phyloP scores from a whole-genome alignment of 208 protist genomes.

The Acanthamoeba triangularis region DNA sequence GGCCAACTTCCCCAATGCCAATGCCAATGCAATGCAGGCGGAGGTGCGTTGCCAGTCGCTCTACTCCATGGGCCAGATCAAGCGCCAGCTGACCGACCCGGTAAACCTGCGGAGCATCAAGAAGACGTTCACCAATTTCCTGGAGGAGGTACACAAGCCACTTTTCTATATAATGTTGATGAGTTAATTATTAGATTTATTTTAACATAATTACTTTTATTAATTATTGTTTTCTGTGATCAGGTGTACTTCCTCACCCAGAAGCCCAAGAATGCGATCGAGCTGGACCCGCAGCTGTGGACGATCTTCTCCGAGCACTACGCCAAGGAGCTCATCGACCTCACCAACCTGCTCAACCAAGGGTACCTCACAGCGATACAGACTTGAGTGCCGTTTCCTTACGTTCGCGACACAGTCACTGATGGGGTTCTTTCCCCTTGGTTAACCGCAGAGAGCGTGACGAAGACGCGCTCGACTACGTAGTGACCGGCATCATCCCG shows the following conservation, averaged over 20 bases:
- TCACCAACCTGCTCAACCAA: slow-evolving; percentile 20
- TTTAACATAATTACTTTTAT: background rate
- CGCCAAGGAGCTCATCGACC: background rate
- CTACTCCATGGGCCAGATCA: slow-evolving; percentile 42
- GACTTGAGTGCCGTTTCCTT: background rate
- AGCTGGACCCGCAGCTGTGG: slow-evolving; percentile 60
- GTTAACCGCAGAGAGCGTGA: background rate
- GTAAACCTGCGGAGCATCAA: slow-evolving; percentile 66
- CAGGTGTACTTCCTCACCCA: slow-evolving; percentile 59
- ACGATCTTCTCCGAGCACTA: slow-evolving; percentile 33
- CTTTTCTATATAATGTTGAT: background rate
- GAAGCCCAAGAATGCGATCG: slow-evolving; percentile 54
- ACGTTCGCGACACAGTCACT: background rate
- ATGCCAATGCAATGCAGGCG: background rate
- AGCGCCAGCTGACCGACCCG: slow-evolving; percentile 54
- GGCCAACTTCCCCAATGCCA: too few species aligned
- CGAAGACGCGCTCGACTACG: slow-evolving; percentile 6
- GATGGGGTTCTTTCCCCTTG: background rate
- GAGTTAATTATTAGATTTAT: too few species aligned
- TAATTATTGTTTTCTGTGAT: background rate
- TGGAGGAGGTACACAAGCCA: slow-evolving; percentile 57
- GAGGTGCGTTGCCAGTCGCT: slow-evolving; percentile 64
- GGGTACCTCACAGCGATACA: background rate
- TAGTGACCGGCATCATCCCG: background rate
- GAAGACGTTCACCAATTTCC: slow-evolving; percentile 50